Conservation (phyloP, 331 rosid species). For the Malus hybrid region DNA sequence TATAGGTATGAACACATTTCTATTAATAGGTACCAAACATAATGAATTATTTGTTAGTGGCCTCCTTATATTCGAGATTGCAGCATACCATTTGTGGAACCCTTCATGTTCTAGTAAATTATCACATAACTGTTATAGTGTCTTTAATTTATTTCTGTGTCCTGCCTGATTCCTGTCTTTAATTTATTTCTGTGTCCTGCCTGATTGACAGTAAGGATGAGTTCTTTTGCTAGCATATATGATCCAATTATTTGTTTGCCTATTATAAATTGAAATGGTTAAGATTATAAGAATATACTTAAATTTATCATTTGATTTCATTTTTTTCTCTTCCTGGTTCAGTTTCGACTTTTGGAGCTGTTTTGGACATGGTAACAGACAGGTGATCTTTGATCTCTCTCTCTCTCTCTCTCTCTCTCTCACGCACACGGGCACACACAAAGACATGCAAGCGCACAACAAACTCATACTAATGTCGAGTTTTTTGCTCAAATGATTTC, state of each 20-base stretch:
- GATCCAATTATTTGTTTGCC: not conserved
- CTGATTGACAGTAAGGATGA: not conserved
- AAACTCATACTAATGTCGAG: not conserved
- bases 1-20: not conserved
- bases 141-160: not conserved
- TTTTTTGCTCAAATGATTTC: not conserved
- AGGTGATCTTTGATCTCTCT: conserved; percentile 11
- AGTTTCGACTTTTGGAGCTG: conserved; percentile 1
- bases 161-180: no score
- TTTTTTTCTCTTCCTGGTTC: conserved; percentile 19
- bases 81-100: not conserved
- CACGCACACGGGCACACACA: not conserved
- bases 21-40: not conserved
- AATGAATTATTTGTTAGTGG: not conserved
- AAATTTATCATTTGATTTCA: not conserved
- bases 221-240: not conserved
- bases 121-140: not conserved
- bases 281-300: not conserved
- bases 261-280: not conserved
- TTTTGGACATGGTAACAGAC: conserved; percentile 4
- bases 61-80: not conserved
- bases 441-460: not conserved
- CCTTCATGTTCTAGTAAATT: not conserved
- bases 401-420: not conserved
- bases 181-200: not conserved